A percentile compares a stretch with the other conserved stretches of the same genome.
Conservation (phyloP, 495 filamentous ascomycete genomes). For the Annulohypoxylon bovei region DNA sequence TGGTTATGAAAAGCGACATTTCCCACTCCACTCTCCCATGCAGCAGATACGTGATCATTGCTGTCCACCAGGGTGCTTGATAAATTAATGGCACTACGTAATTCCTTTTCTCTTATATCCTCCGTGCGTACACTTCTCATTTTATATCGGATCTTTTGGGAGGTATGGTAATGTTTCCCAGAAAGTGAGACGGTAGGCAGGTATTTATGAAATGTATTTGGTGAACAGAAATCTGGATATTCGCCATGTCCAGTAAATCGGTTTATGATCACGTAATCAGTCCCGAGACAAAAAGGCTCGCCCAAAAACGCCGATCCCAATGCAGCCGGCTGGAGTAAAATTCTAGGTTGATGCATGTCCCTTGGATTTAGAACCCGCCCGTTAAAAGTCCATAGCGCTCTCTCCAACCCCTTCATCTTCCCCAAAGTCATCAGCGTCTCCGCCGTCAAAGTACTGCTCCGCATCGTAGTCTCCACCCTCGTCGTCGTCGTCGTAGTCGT, state of each 20-base stretch:
- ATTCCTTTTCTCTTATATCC: not conserved
- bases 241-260: not conserved
- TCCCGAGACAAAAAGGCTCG: not conserved
- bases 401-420: constrained; percentile 60
- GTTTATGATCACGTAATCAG: not conserved
- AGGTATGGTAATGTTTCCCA: not conserved
- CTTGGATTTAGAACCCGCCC: not conserved
- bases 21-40: not conserved
- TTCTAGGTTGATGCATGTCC: not conserved
- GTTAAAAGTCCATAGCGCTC: constrained; percentile 45
- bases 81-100: not conserved
- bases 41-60: not conserved
- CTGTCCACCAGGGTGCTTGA: not conserved
- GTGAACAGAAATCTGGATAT: not conserved
- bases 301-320: constrained; percentile 26
- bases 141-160: not conserved
- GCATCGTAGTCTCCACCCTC: constrained; percentile 66
- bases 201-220: not conserved
- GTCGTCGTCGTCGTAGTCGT: constrained; percentile 58
- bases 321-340: not conserved
- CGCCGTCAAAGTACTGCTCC: constrained; percentile 63
- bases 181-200: not conserved
- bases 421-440: constrained; percentile 56
- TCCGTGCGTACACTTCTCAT: not conserved
- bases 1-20: not conserved